Evolutionary conservation across 2,329 filamentous ascomycete species (phyloP), one percentile per base, ranked within the genome.

Genomic region (Furcasterigmium sp.): DNA sequence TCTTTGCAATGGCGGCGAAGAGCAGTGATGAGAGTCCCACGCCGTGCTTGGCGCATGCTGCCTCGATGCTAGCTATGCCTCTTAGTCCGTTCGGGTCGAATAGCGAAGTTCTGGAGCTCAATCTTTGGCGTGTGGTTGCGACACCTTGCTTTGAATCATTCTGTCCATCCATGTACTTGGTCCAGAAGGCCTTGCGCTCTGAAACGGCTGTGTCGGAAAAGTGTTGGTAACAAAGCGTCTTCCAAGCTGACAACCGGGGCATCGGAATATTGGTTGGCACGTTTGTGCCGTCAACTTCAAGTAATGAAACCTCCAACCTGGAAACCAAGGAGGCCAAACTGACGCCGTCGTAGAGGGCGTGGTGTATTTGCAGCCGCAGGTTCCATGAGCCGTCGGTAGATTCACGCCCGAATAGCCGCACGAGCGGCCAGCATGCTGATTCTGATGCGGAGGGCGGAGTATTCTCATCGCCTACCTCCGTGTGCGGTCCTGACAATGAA

Each of bases 331-430:
- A 58, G 1, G 82, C 78, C 5, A 96, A 68, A 53, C 87, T 93
- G 46, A 94, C 73, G 6, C 84, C 90, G 59, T 96, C 91, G 56
- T 96, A 97, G 0, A 96, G 70, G 0, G 87, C 86, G 59, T 97
- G 91, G 49, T 95, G 90, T 5, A 96, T 83, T 20, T 70, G 70
- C 5, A 89, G 68, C 3, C 75, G 64, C 4, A 81, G 43, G 0
- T 49, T 32, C 53, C 60, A 64, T 3, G 50, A 46, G 0, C 51
- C 48, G 0, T 49, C 30, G 0, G 49, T 43, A 4, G 50, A 42
- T 2, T 50, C 45, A 3, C 50, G 37, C 5, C 32, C 32, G n/a
- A 8, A 3, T 10, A 44, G 40, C 4, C 20, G 20, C 2, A 29
- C 14, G 54, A 59, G 34, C 3, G 39, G 45, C 41, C 37, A 45